phyloP scores from a whole-genome alignment of 2,329 filamentous ascomycete genomes.

The Geosmithia morbida region DNA sequence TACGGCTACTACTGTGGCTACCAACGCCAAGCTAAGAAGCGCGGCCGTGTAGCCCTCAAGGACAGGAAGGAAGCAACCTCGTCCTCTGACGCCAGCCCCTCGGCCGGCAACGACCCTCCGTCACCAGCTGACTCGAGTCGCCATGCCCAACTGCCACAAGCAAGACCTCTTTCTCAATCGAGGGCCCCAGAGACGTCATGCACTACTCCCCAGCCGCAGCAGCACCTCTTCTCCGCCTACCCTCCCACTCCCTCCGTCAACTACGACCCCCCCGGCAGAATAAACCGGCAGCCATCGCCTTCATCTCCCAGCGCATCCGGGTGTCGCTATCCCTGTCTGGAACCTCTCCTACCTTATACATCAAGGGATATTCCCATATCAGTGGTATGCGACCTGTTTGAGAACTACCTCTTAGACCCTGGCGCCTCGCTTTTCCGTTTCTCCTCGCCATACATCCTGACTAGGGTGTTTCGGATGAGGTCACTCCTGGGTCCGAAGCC shows the following conservation, averaged over 20 bases:
- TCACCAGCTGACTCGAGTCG: background rate
- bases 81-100: background rate
- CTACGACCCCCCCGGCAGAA: background rate
- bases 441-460: slow-evolving; percentile 31
- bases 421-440: slow-evolving; percentile 26
- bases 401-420: slow-evolving; percentile 30
- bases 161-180: background rate
- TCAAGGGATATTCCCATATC: slow-evolving; percentile 21
- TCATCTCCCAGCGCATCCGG: slow-evolving; percentile 10
- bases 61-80: background rate
- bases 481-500: slow-evolving; percentile 26
- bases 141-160: background rate
- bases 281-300: slow-evolving; percentile 3
- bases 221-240: background rate
- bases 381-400: slow-evolving; percentile 29
- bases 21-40: slow-evolving; percentile 20
- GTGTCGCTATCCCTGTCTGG: slow-evolving; percentile 22
- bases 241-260: background rate
- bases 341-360: slow-evolving; percentile 23
- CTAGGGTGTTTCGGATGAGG: slow-evolving; percentile 27
- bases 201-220: background rate
- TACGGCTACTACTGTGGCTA: slow-evolving; percentile 22
- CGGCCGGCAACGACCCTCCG: background rate
- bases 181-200: background rate
- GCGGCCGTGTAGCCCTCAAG: slow-evolving; percentile 16